These are phyloP conservation scores for Fusarium circinatum DNA, from an alignment of 2,329 filamentous ascomycete genomes.

Conservation along the genomic window DNA sequence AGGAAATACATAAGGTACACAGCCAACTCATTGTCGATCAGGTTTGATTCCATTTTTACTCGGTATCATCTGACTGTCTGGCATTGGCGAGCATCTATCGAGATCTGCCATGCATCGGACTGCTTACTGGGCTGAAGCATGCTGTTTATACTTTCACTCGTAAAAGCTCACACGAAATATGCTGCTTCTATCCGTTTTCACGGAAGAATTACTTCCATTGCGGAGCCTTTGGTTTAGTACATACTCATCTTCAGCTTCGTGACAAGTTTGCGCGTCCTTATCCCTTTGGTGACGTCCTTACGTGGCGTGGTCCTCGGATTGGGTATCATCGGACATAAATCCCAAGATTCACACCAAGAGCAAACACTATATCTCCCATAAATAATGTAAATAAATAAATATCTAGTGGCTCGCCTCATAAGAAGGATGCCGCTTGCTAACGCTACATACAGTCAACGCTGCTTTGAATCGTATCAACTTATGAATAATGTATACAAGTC, in stretches of 20 bases:
- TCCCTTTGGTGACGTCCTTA: constrained; percentile 19
- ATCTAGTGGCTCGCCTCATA: not conserved
- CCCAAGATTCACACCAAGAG: not conserved
- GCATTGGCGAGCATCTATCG: not conserved
- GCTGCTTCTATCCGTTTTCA: no score
- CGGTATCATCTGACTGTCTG: not conserved
- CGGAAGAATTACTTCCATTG: not conserved
- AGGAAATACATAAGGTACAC: not conserved
- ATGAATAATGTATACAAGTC: constrained; percentile 20
- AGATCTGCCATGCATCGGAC: not conserved
- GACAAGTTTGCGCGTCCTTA: constrained; percentile 23
- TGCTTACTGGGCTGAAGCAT: not conserved
- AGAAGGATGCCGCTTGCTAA: not conserved
- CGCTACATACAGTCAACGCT: constrained; percentile 6
- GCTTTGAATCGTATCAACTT: not conserved
- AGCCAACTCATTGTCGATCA: not conserved
- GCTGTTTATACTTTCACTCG: not conserved
- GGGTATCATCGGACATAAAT: not conserved
- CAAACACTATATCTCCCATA: not conserved
- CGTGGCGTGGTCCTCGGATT: constrained; percentile 20
- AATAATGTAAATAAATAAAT: not conserved
- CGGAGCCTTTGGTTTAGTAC: not conserved
- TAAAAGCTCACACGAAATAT: not conserved
- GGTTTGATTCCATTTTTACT: not conserved
- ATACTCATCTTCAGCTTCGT: not conserved